Evolutionary conservation across 2,329 filamentous ascomycete species (phyloP), one percentile per base, ranked within the genome.

Genomic region (Ramularia endophylla): DNA sequence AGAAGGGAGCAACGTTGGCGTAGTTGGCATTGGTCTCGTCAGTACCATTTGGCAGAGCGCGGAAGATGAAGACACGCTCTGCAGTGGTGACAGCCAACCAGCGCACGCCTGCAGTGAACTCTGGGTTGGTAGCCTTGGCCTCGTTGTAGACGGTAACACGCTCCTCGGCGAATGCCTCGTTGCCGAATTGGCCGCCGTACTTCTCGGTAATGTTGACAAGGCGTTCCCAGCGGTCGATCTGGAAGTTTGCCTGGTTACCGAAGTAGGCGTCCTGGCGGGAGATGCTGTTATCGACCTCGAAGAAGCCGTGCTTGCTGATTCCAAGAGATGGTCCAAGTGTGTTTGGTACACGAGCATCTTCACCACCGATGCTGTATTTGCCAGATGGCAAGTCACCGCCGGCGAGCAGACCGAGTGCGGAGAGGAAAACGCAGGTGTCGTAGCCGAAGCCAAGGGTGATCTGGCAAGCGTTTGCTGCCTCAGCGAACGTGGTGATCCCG

Each of bases 1-100:
- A 57, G 46, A 59, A 58, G 8, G 56, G 55, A 16, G 48, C 52
- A 16, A 59, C 46, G 43, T 57, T 58, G 9, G 27, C 16, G 38
- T 39, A 53, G 38, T 53, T 33, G 11, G 54, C 49, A 9, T 31
- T 8, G n/a, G 27, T 40, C 27, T 30, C 18, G 15, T 38, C 29
- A 3, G 53, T 57, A 38, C 55, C 56, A 43, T 59, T 57, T 12
- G 55, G 46, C 31, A 59, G 43, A 15, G 47, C 52, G 20, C 47
- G 47, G 47, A 52, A 59, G 44, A 59, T 51, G 43, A 57, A 58
- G 37, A 57, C 55, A 29, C 55, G 52, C 45, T 59, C 55, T 18
- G 53, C 55, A 32, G 47, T 51, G 12, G 55, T 51, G 36, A 58
- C 53, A 27, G 45, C 51, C 18, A 57, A 44, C 54, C 54, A 56